These are phyloP conservation scores for Dothidotthia symphoricarpi DNA, from an alignment of 2,329 filamentous ascomycete species.

Conservation along the genomic window DNA sequence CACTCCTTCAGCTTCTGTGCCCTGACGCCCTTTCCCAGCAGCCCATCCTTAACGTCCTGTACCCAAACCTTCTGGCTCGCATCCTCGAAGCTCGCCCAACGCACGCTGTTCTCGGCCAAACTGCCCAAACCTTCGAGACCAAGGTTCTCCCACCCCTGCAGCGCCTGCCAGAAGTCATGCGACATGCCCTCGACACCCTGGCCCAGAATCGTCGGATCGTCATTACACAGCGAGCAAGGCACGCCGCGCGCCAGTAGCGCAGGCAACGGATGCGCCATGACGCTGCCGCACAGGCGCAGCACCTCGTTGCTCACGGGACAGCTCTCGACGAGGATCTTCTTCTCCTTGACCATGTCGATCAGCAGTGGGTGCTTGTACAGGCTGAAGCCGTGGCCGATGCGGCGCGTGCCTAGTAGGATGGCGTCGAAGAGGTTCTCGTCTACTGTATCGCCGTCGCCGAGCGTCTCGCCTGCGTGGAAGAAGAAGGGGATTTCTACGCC, in stretches of 20 bases:
- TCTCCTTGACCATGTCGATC: conserved; percentile 83
- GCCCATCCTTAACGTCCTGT: conserved; percentile 69
- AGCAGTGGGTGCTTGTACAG: conserved; percentile 89
- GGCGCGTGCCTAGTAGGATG: conserved; percentile 77
- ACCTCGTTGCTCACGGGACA: conserved; percentile 92
- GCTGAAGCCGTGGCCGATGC: conserved; percentile 87
- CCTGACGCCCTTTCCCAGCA: conserved; percentile 67
- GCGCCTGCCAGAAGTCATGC: conserved; percentile 90
- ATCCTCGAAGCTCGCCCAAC: conserved; percentile 88
- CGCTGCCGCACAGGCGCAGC: conserved; percentile 71
- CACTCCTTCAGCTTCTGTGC: conserved; percentile 74
- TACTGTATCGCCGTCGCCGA: conserved; percentile 72
- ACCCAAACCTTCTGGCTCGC: conserved; percentile 69
- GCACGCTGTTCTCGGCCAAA: conserved; percentile 87
- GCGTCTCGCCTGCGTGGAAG: conserved; percentile 88
- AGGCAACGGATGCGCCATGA: conserved; percentile 77
- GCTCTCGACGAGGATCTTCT: conserved; percentile 81
- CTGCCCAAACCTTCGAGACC: conserved; percentile 82
- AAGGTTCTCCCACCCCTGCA: conserved; percentile 89
- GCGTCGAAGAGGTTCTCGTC: conserved; percentile 90
- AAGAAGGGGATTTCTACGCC: conserved; percentile 86
- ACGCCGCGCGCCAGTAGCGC: conserved; percentile 83
- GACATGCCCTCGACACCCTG: conserved; percentile 80
- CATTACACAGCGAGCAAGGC: conserved; percentile 79
- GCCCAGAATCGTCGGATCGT: conserved; percentile 85